phyloP scores from a whole-genome alignment of 495 filamentous ascomycete species.

The Penicillium mononematosum region DNA sequence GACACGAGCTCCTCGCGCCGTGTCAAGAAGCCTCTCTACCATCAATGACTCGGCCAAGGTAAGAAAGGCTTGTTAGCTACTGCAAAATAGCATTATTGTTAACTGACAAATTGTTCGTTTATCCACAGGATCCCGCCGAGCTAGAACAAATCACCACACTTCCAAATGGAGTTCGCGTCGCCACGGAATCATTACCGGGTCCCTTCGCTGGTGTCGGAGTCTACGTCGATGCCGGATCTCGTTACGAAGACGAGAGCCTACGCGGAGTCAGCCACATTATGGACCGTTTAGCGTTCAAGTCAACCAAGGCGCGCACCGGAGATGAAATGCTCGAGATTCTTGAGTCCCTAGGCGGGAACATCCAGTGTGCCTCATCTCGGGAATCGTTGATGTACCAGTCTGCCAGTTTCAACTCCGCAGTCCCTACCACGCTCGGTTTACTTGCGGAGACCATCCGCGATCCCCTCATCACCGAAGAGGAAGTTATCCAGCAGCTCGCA shows the following conservation, averaged over 20 bases:
- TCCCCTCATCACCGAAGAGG: slow-evolving; percentile 83
- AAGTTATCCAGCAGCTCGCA: slow-evolving; percentile 80
- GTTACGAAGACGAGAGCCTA: slow-evolving; percentile 84
- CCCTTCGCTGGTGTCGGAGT: slow-evolving; percentile 95
- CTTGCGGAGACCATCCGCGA: slow-evolving; percentile 94
- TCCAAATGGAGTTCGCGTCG: slow-evolving; percentile 90
- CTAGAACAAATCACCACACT: slow-evolving; percentile 87
- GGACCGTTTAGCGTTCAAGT: slow-evolving; percentile 95
- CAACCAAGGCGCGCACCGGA: slow-evolving; percentile 66
- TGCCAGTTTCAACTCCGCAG: slow-evolving; percentile 93
- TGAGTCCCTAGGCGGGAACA: slow-evolving; percentile 87
- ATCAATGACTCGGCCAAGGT: slow-evolving; percentile 43
- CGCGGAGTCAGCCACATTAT: slow-evolving; percentile 94
- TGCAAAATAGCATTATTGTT: neutral
- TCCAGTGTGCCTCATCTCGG: slow-evolving; percentile 91
- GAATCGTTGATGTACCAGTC: slow-evolving; percentile 99
- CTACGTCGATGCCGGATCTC: slow-evolving; percentile 93
- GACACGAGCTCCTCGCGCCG: slow-evolving; percentile 38
- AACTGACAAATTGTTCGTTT: slow-evolving; percentile 13
- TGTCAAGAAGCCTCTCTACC: slow-evolving; percentile 45
- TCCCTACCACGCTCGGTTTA: slow-evolving; percentile 77
- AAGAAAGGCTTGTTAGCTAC: slow-evolving; percentile 7
- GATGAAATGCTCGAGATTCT: slow-evolving; percentile 86
- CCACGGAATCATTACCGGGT: slow-evolving; percentile 91
- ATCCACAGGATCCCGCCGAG: slow-evolving; percentile 75